A percentile compares a stretch with the other conserved stretches of the same genome.
Evolutionary conservation across 2,329 filamentous ascomycete genomes (phyloP).

Genomic region (Blumeria hordei): DNA sequence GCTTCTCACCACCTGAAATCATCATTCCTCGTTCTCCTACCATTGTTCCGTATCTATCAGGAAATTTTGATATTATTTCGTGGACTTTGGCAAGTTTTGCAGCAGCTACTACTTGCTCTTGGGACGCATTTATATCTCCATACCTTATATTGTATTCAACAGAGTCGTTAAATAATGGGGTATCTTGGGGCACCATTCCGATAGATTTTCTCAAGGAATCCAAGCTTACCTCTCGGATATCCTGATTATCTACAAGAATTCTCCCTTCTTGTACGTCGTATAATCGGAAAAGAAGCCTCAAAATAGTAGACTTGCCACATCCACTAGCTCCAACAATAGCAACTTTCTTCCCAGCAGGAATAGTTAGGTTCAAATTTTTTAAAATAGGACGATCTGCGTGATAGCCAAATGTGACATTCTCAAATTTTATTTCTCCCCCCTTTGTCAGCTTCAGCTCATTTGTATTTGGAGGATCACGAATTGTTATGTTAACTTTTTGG

Average conservation of each 20-base stretch:
- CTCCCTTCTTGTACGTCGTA: conserved; percentile 73
- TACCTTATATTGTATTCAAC: conserved; percentile 93
- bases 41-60: conserved; percentile 72
- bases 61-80: conserved; percentile 54
- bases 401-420: conserved; percentile 90
- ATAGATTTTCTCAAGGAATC: conserved; percentile 69
- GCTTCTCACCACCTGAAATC: conserved; percentile 90
- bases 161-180: conserved; percentile 87
- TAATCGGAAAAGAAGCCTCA: conserved; percentile 77
- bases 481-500: conserved; percentile 81
- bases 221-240: conserved; percentile 60
- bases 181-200: conserved; percentile 91
- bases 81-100: conserved; percentile 68
- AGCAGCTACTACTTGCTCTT: conserved; percentile 49
- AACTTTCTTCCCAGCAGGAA: conserved; percentile 87
- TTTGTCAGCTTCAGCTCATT: conserved; percentile 44
- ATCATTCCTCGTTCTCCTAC: conserved; percentile 90
- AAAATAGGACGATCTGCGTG: conserved; percentile 69
- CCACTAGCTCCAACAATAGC: conserved; percentile 88
- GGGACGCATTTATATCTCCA: conserved; percentile 52
- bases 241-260: conserved; percentile 81
- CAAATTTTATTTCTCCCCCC: conserved; percentile 78
- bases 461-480: conserved; percentile 55
- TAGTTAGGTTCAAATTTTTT: conserved; percentile 61
- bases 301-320: conserved; percentile 84